Evolutionary conservation across 2,329 filamentous ascomycete species (phyloP), one percentile per base, ranked within the genome.

Genomic region (Paraphoma sp.): DNA sequence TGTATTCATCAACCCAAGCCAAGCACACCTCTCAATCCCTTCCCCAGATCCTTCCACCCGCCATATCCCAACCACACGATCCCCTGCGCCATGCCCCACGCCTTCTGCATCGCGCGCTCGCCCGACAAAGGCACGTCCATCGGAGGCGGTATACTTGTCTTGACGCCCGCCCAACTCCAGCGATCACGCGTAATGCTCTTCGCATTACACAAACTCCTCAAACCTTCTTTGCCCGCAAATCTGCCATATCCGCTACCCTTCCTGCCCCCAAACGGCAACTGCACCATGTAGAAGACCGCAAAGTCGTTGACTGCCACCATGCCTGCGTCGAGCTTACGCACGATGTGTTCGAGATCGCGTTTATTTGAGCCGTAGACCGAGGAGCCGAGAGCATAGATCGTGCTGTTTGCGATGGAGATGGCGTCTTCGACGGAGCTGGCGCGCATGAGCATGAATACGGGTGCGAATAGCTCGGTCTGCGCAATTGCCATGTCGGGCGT

Each of bases 281-380:
- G 93, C 7, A 96, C 93, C 50, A 94, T 92, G 73, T 99, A 99
- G 76, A 88, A 97, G 29, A 88, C 89, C 17, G 89, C 95, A 71
- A 99, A 99, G 79, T 99, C 95, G 75, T 99, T 99, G 65, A 99
- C 86, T 23, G 92, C 88, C 0, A 98, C 91, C 90, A 97, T 97
- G 44, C 95, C 95, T 0, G 90, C 88, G 60, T 89, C 86, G 49
- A 97, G 83, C 23, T 87, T 86, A 17, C 78, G 78, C 1, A 94
- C 87, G 29, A 96, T 86, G 14, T 80, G 80, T 14, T 84, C 77
- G 1, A 97, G 81, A 1, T 82, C 81, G 54, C 86, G 83, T 57
- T 89, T 85, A 6, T 62, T 62, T n/a, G 67, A 58, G 33, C 93
- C 95, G 75, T 96, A 97, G 38, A 99, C 91, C 41, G 89, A 92